phyloP scores from a whole-genome alignment of 139 green algal genomes.

The Chlamydomonas asymmetrica region DNA sequence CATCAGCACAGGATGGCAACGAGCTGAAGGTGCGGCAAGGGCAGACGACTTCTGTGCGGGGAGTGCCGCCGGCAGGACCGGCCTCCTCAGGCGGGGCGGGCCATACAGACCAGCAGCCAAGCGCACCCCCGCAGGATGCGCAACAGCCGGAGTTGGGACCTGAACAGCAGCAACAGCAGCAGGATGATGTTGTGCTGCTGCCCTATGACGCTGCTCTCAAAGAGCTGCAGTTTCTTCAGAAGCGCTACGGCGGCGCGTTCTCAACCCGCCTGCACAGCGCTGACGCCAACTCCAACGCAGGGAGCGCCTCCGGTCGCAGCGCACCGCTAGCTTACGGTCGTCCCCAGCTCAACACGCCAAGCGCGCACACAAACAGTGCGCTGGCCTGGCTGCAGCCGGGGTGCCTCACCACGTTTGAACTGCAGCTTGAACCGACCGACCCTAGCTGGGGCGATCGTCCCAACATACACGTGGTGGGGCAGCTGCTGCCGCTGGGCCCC shows the following conservation, averaged over 20 bases:
- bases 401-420: constrained; percentile 22
- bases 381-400: neutral
- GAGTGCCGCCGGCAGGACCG: too few relatives aligned
- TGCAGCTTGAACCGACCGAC: constrained; percentile 25
- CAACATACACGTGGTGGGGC: constrained; percentile 9
- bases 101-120: neutral
- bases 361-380: neutral
- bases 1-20: too few relatives aligned
- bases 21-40: too few relatives aligned
- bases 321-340: too few relatives aligned
- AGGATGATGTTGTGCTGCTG: neutral
- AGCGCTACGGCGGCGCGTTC: constrained; percentile 21
- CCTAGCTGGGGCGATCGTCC: constrained; percentile 13
- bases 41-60: too few relatives aligned
- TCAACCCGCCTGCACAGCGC: neutral
- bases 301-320: too few relatives aligned
- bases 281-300: neutral
- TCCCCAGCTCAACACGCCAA: too few relatives aligned
- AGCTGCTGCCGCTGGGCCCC: constrained; percentile 17
- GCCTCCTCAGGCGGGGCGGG: too few relatives aligned
- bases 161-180: neutral
- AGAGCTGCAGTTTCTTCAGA: constrained; percentile 20
- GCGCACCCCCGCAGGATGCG: neutral
- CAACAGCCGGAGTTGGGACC: neutral
- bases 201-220: constrained; percentile 10